Evolutionary conservation across 2,329 filamentous ascomycete genomes (phyloP), one percentile per base, ranked within the genome.

Genomic region (Diplodia sapinea): DNA sequence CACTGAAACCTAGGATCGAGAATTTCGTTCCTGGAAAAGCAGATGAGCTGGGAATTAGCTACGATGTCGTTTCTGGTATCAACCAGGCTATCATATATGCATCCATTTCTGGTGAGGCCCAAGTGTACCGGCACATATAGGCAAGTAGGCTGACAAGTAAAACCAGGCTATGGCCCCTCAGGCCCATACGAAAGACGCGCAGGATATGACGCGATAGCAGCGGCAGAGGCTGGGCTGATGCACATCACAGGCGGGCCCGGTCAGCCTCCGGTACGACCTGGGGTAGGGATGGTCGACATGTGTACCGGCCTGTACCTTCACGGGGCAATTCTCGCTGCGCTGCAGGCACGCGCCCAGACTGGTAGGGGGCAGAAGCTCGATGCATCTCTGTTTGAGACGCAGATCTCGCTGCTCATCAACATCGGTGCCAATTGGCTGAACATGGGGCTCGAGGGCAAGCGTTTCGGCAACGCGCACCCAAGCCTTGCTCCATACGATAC

Each of bases 401-500:
- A 80, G 61, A 72, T 83, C 8, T 77, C 77, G 4, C 68, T 83
- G 15, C 71, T 83, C 7, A 79, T 77, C 31, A 83, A 83, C 57
- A 77, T 83, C 2, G 82, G 74, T 2, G 75, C 75, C 57, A 77
- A 74, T 9, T 80, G 77, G 78, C 63, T 82, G 55, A 81, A 81
- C 65, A 70, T 79, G 38, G 78, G 77, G 0, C 74, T 79, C 4
- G 78, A 82, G 69, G 79, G 79, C 0, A 71, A 80, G 64, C 77
- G 82, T 11, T 83, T 79, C 75, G 82, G 82, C 4, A 81, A 80
- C 6, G 79, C 76, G 26, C 82, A 84, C 73, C 82, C 82, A 0
- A 82, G 77, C 43, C 80, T 83, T 38, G 82, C 81, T 12, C 82
- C 82, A 1, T 85, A 83, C 64, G 77, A 83, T 67, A 80, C 80